Conservation (phyloP, 1,139 yeast genomes). For the Candida tunisiensis region DNA sequence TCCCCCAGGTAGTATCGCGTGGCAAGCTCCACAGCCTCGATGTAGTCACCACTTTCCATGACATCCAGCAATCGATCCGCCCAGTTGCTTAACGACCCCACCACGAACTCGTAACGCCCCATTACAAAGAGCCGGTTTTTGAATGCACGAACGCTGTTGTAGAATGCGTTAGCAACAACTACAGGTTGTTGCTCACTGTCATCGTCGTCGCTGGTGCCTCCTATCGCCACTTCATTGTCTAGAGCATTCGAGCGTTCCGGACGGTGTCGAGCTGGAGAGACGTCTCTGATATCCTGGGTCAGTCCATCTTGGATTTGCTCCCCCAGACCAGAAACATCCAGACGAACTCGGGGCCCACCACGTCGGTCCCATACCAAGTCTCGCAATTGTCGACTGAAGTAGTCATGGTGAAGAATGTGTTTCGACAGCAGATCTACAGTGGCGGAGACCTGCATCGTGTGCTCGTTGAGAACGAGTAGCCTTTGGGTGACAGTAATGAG, state of each 20-base stretch:
- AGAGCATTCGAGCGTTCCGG: no score
- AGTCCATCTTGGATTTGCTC: no score
- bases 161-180: slow-evolving; percentile 19
- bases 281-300: no score
- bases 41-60: slow-evolving; percentile 32
- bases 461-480: slow-evolving; percentile 25
- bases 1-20: slow-evolving; percentile 34
- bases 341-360: no score
- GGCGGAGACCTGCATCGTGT: slow-evolving; percentile 21
- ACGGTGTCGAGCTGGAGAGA: no score
- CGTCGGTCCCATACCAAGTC: slow-evolving; percentile 9
- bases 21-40: slow-evolving; percentile 39
- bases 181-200: slow-evolving; percentile 7
- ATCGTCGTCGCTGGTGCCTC: no score
- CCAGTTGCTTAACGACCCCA: slow-evolving; percentile 57
- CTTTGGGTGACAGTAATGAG: slow-evolving; percentile 33
- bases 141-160: slow-evolving; percentile 22
- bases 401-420: slow-evolving; percentile 26
- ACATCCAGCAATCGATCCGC: slow-evolving; percentile 42
- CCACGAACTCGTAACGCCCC: slow-evolving; percentile 30
- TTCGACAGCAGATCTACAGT: slow-evolving; percentile 28
- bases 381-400: slow-evolving; percentile 14
- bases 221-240: no score
- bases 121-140: slow-evolving; percentile 32
- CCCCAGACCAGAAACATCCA: no score